Evolutionary conservation across 1,284 basidiomycete genomes (phyloP).

Genomic region (Ceratobasidium sp.): DNA sequence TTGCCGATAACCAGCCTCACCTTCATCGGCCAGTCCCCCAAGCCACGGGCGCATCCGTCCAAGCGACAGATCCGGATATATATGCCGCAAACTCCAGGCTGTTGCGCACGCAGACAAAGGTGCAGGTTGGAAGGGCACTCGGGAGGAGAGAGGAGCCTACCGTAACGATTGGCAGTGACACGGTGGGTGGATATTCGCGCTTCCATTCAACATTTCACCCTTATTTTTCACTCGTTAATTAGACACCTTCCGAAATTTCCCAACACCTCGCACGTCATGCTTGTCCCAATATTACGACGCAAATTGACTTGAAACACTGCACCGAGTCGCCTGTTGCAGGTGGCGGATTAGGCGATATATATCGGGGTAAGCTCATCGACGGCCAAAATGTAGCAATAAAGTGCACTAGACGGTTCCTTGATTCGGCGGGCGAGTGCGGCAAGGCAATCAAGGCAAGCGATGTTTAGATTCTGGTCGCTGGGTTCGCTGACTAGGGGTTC

Average conservation of each 20-base stretch:
- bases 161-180: too few species aligned
- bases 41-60: neutral
- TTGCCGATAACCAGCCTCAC: neutral
- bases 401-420: neutral
- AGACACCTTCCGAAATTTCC: neutral
- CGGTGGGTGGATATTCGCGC: too few species aligned
- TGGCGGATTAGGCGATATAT: slow-evolving; percentile 6
- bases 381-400: neutral
- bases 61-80: slow-evolving; percentile 33
- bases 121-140: neutral
- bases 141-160: slow-evolving; percentile 17
- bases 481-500: neutral
- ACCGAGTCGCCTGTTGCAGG: neutral
- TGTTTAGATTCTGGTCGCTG: too few species aligned
- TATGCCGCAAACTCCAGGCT: slow-evolving; percentile 36
- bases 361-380: neutral
- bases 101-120: slow-evolving; percentile 18
- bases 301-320: neutral
- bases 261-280: neutral
- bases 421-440: neutral
- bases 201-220: too few species aligned
- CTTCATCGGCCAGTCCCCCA: neutral
- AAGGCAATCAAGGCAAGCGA: slow-evolving; percentile 1
- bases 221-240: neutral
- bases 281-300: neutral